Conservation (phyloP, 257 asterid genomes). For the Solanum bulbocastanum region DNA sequence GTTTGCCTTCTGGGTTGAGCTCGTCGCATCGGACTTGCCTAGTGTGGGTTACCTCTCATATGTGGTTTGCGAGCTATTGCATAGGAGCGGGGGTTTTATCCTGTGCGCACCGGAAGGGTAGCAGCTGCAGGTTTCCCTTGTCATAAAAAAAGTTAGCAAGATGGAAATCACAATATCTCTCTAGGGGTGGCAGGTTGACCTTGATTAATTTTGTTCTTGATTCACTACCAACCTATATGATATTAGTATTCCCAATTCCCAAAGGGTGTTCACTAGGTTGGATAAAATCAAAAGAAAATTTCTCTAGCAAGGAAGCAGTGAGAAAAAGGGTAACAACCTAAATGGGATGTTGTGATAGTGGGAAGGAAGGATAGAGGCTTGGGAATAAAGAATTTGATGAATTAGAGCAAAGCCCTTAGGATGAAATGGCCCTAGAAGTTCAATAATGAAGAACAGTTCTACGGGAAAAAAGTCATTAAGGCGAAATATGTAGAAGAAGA, state of each 20-base stretch:
- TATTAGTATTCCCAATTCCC: neutral
- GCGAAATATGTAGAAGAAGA: neutral
- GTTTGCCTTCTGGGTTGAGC: no score
- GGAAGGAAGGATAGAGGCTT: neutral
- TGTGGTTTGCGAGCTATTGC: no score
- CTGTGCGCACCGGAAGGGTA: no score
- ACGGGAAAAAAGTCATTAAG: neutral
- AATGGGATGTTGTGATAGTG: neutral
- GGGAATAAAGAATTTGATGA: neutral
- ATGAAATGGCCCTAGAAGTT: neutral
- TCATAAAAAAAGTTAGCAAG: neutral
- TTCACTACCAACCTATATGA: neutral
- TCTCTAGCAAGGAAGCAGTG: neutral
- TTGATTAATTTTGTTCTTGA: neutral
- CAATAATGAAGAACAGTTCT: neutral
- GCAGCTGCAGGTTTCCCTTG: no score
- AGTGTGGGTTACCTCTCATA: no score
- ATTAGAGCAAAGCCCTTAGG: neutral
- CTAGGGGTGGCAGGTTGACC: neutral
- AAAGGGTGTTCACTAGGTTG: neutral
- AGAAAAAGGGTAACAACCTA: neutral
- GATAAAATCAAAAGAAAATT: neutral
- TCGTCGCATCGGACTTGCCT: no score
- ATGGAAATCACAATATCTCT: neutral
- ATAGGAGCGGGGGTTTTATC: no score